phyloP scores from a whole-genome alignment of 1,284 basidiomycete genomes.

The Psilocybe mexicana region DNA sequence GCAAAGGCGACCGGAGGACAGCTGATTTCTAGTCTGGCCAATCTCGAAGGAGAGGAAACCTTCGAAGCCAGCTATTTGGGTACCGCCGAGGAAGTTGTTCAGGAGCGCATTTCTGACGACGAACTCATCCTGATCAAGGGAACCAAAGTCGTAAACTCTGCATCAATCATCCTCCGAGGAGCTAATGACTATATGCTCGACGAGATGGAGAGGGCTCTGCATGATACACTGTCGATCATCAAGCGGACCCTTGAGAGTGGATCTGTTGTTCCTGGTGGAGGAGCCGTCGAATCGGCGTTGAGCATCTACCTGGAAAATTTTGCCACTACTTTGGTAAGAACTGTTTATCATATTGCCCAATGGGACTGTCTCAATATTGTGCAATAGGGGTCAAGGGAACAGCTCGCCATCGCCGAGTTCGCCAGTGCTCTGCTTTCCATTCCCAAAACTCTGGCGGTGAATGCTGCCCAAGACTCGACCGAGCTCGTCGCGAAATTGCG shows the following conservation, averaged over 20 bases:
- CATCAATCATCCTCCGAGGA: conserved; percentile 92
- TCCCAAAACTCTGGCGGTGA: conserved; percentile 96
- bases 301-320: conserved; percentile 99
- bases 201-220: conserved; percentile 98
- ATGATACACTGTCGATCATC: conserved; percentile 94
- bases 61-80: conserved; percentile 93
- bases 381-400: conserved; percentile 90
- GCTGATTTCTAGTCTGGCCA: conserved; percentile 90
- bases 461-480: conserved; percentile 98
- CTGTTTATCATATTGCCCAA: conserved; percentile 1
- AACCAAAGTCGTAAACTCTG: conserved; percentile 93
- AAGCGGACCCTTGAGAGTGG: conserved; percentile 98
- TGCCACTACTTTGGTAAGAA: conserved; percentile 89
- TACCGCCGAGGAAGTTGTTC: conserved; percentile 91
- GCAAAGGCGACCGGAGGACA: conserved; percentile 97
- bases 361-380: conserved; percentile 6
- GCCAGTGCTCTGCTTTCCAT: conserved; percentile 92
- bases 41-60: conserved; percentile 97
- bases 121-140: conserved; percentile 98
- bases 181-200: conserved; percentile 99
- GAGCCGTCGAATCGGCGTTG: conserved; percentile 95
- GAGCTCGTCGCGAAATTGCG: conserved; percentile 97
- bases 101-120: conserved; percentile 98
- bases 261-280: conserved; percentile 94
- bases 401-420: conserved; percentile 98